Base-by-base conservation (phyloP, 148 eudicot species). In the Fagopyrum esculentum region DNA sequence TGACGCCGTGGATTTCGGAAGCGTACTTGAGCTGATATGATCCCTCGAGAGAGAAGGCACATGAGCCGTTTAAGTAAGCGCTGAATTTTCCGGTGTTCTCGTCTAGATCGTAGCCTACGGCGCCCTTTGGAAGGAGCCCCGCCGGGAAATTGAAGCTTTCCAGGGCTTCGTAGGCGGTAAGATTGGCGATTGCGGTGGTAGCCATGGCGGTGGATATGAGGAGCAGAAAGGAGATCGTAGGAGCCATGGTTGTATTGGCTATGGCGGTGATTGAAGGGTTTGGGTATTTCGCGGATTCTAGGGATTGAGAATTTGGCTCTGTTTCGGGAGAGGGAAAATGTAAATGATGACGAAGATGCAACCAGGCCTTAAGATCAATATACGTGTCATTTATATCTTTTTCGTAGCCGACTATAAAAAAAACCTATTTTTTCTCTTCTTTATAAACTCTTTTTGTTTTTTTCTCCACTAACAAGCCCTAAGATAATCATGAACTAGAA, bases 41-140 rank as follows among this genome's bases (percentile, higher is more conserved):
- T 0, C 93, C 93, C 44, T 88, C 88, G 9, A 88, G 80, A 10
- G 90, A 82, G 81, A 86, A 90, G 50, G 83, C 80, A 61, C 91
- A 88, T 4, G 84, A 63, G 45, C 84, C 90, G 61, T 78, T 73
- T 0, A 87, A 70, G 52, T 79, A 82, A 4, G 82, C 88, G 56
- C 74, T 81, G 80, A 86, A 87, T 79, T 84, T 76, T 0, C 91
- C 94, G 6, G 86, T 69, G 29, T 69, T 51, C 5, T 56, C 46
- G 78, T 86, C 83, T 29, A 90, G 78, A 66, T 86, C 85, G 74
- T 90, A 90, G 16, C 85, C 85, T 1, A 73, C 22, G 6, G 80
- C 84, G 10, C 91, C 90, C 45, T 79, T 60, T 3, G 95, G 95
- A 26, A 90, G 86, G 26, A 90, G 66, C 1, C 91, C 91, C 2